Conservation (phyloP, 106 monocot species). For the Hemerocallis citrina region DNA sequence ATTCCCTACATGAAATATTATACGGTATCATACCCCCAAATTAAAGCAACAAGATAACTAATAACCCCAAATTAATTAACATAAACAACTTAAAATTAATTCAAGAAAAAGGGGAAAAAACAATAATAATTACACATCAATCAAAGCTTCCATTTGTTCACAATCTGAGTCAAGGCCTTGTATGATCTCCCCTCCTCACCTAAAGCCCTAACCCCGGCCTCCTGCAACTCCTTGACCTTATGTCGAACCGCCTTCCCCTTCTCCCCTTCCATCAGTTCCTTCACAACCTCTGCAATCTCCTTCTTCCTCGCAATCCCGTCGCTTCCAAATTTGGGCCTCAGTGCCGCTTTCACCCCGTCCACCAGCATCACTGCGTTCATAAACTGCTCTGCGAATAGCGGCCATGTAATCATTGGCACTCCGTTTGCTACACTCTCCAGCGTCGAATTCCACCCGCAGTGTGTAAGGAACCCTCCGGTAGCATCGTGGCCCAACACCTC, state of each 20-base stretch:
- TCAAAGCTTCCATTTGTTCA: constrained; percentile 6
- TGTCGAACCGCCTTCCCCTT: constrained; percentile 18
- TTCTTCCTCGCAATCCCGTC: constrained; percentile 13
- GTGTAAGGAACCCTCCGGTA: constrained; percentile 33
- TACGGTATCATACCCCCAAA: no score
- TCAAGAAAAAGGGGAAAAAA: no score
- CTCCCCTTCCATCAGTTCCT: constrained; percentile 30
- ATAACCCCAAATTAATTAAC: no score
- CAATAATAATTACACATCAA: no score
- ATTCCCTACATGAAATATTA: no score
- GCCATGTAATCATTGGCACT: constrained; percentile 46
- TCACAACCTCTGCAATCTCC: constrained; percentile 21
- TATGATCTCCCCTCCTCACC: constrained; percentile 14
- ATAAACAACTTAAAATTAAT: no score
- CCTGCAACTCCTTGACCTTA: constrained; percentile 15
- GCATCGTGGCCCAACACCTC: constrained; percentile 4
- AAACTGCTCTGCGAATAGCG: constrained; percentile 40
- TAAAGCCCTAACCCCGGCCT: constrained; percentile 9
- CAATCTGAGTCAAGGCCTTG: constrained; percentile 10
- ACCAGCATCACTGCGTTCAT: constrained; percentile 34
- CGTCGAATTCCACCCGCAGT: constrained; percentile 61
- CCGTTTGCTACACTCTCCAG: constrained; percentile 34
- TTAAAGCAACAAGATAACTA: no score
- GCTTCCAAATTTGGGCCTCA: constrained; percentile 6
- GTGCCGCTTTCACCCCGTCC: constrained; percentile 19